Conservation (phyloP, 106 monocot genomes). For the Dendrobium catenatum region DNA sequence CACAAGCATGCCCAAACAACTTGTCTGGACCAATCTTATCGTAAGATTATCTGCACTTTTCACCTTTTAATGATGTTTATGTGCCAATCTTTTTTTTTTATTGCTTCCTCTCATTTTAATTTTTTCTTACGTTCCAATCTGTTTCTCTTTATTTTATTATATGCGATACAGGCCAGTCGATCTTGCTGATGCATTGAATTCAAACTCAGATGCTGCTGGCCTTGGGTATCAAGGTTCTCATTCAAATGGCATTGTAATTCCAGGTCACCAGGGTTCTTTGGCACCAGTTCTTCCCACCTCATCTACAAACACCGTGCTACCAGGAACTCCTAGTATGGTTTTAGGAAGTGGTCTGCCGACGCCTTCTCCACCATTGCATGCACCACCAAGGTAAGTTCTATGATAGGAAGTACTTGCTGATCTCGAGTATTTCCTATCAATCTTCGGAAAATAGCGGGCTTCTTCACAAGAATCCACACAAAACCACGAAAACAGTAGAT, state of each 20-base stretch:
- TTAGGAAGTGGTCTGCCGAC: constrained; percentile 42
- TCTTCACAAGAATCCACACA: too few species aligned
- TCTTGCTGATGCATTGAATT: constrained; percentile 58
- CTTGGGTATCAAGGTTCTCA: constrained; percentile 56
- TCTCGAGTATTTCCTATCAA: too few species aligned
- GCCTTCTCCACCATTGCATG: constrained; percentile 37
- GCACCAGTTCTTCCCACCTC: constrained; percentile 48
- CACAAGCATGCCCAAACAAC: constrained; percentile 79
- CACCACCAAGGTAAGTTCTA: constrained; percentile 48
- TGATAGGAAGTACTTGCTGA: too few species aligned
- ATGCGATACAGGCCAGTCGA: constrained; percentile 68
- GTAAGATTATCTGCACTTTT: constrained; percentile 31
- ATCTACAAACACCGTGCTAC: constrained; percentile 36
- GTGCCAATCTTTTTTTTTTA: neutral
- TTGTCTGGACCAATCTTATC: constrained; percentile 43
- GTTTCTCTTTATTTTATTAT: neutral
- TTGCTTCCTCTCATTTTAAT: neutral
- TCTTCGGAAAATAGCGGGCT: too few species aligned
- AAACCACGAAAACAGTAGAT: too few species aligned
- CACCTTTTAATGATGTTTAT: neutral
- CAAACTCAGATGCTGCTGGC: constrained; percentile 35
- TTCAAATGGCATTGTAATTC: constrained; percentile 32
- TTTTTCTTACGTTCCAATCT: neutral
- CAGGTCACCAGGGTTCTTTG: constrained; percentile 39
- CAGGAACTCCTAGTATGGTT: constrained; percentile 58